These are phyloP conservation scores for Dryadomyces quercivorus DNA, from an alignment of 2,329 filamentous ascomycete genomes.

Conservation along the genomic window DNA sequence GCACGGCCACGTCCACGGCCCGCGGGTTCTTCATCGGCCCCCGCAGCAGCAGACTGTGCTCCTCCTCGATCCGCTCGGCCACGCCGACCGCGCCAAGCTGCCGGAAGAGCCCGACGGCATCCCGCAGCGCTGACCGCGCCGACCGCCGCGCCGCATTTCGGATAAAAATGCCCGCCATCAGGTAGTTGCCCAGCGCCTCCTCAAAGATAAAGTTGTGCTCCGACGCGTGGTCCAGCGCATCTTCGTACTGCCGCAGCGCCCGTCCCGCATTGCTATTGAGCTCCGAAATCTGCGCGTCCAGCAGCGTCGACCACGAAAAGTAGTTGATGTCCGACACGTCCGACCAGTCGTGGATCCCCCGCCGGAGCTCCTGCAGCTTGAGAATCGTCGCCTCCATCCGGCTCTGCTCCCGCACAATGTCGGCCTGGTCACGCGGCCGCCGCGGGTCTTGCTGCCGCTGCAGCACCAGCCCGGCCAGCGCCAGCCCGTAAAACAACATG, in stretches of 20 bases:
- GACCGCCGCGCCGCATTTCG: slow-evolving; percentile 53
- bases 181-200: slow-evolving; percentile 60
- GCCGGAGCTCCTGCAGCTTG: slow-evolving; percentile 41
- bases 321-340: slow-evolving; percentile 59
- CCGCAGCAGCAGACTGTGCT: slow-evolving; percentile 55
- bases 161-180: slow-evolving; percentile 61
- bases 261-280: slow-evolving; percentile 41
- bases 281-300: slow-evolving; percentile 59
- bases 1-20: slow-evolving; percentile 50
- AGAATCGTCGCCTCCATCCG: slow-evolving; percentile 33
- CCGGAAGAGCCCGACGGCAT: slow-evolving; percentile 55
- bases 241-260: slow-evolving; percentile 55
- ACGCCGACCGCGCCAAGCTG: slow-evolving; percentile 59
- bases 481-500: slow-evolving; percentile 48
- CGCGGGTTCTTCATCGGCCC: slow-evolving; percentile 46
- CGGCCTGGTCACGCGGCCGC: slow-evolving; percentile 22
- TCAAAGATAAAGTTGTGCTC: slow-evolving; percentile 56
- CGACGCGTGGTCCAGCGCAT: slow-evolving; percentile 58
- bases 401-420: slow-evolving; percentile 19
- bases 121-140: slow-evolving; percentile 55
- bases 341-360: slow-evolving; percentile 52
- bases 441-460: slow-evolving; percentile 35
- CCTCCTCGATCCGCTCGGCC: slow-evolving; percentile 52
- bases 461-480: slow-evolving; percentile 39
- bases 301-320: slow-evolving; percentile 51